Conservation (phyloP, 1,139 yeast species). For the Pichia sp. region DNA sequence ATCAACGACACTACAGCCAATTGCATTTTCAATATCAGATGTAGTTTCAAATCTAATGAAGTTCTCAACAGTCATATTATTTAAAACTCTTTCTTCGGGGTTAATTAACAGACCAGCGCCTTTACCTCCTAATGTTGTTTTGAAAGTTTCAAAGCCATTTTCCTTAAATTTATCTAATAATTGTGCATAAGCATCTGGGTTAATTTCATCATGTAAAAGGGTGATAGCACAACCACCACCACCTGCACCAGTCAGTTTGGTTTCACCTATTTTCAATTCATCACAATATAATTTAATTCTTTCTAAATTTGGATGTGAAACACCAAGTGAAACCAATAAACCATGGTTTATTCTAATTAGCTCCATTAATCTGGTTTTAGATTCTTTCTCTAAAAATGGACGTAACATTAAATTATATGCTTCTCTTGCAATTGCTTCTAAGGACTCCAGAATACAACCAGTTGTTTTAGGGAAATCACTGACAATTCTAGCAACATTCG, state of each 20-base stretch:
- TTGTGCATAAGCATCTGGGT: conserved; percentile 29
- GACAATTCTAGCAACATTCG: conserved; percentile 58
- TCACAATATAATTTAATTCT: conserved; percentile 59
- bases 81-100: conserved; percentile 21
- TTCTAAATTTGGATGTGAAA: conserved; percentile 86
- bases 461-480: conserved; percentile 49
- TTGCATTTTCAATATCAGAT: conserved; percentile 40
- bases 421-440: conserved; percentile 60
- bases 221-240: conserved; percentile 99
- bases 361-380: conserved; percentile 46
- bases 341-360: conserved; percentile 87
- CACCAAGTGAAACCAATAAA: conserved; percentile 76
- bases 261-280: conserved; percentile 62
- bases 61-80: conserved; percentile 29
- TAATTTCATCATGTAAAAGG: conserved; percentile 49
- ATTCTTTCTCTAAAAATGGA: conserved; percentile 42
- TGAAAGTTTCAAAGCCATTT: conserved; percentile 69
- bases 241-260: conserved; percentile 97
- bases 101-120: conserved; percentile 61
- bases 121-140: conserved; percentile 79
- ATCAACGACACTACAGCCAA: conserved; percentile 37
- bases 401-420: conserved; percentile 58
- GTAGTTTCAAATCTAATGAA: conserved; percentile 38
- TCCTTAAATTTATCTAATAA: conserved; percentile 29
- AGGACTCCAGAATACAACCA: conserved; percentile 58